phyloP scores from a whole-genome alignment of 23 red algal genomes.

The Agarophyton chilense region DNA sequence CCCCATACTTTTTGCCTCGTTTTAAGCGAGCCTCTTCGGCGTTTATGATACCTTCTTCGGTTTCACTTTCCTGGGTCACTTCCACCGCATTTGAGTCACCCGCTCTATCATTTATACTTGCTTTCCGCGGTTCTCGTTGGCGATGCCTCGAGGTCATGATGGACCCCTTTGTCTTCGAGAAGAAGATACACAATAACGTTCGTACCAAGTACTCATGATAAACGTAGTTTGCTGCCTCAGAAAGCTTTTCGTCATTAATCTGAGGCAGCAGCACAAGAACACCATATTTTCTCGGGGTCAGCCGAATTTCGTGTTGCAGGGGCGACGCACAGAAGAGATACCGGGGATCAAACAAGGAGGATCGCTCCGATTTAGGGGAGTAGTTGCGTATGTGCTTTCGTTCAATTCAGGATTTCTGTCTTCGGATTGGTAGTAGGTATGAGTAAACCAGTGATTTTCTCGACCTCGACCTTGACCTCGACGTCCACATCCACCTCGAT shows the following conservation, averaged over 20 bases:
- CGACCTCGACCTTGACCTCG: background rate
- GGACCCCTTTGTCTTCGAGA: background rate
- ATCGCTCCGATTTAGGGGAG: too few species aligned
- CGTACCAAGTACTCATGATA: constrained; percentile 12
- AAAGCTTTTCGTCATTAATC: background rate
- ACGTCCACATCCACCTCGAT: background rate
- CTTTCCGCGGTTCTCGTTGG: background rate
- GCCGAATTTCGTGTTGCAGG: background rate
- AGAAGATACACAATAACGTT: constrained; percentile 27
- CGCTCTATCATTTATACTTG: background rate
- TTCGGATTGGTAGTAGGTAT: too few species aligned
- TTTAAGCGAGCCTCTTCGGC: background rate
- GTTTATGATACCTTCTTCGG: background rate
- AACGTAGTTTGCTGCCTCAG: too few species aligned
- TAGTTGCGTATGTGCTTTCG: too few species aligned
- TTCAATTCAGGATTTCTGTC: too few species aligned
- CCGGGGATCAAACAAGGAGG: background rate
- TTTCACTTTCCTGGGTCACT: too few species aligned
- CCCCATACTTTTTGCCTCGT: constrained; percentile 2
- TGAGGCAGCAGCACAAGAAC: background rate
- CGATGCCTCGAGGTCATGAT: background rate
- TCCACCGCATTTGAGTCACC: background rate
- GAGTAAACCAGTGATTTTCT: too few species aligned
- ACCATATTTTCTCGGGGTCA: background rate
- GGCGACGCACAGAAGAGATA: too few species aligned